Percentiles rank a stretch among this genome's conserved stretches.
phyloP scores from a whole-genome alignment of 805 yeast species.

The Saccharomyces paradoxus region DNA sequence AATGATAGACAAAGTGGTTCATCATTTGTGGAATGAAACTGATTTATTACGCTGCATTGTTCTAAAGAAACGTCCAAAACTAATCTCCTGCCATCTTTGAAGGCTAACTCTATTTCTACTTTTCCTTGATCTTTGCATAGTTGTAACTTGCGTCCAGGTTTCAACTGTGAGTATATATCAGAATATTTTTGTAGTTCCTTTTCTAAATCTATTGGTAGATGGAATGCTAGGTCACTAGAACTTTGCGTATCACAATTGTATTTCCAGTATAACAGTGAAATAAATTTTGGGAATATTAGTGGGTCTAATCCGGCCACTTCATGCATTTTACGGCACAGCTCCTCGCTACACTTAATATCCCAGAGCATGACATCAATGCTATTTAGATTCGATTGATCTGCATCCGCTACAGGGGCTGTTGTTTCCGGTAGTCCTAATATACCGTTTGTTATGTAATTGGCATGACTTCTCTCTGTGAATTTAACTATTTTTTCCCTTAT shows the following conservation, averaged over 20 bases:
- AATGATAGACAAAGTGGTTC: conserved; percentile 23
- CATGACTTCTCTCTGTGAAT: neutral
- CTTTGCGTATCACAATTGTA: conserved; percentile 14
- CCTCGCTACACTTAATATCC: conserved; percentile 54
- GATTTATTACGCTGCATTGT: conserved; percentile 54
- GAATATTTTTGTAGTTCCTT: conserved; percentile 30
- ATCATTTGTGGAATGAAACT: conserved; percentile 32
- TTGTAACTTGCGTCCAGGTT: conserved; percentile 51
- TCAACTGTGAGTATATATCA: conserved; percentile 34
- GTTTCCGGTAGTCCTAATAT: neutral
- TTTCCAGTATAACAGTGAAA: conserved; percentile 84
- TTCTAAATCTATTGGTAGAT: conserved; percentile 29
- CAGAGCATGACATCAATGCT: conserved; percentile 77
- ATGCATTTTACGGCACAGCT: conserved; percentile 36
- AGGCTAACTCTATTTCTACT: conserved; percentile 50
- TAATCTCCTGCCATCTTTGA: conserved; percentile 36
- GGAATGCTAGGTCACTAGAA: conserved; percentile 24
- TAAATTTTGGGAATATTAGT: conserved; percentile 46
- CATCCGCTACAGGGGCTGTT: neutral
- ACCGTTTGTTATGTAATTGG: conserved; percentile 1
- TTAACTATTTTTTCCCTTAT: conserved; percentile 11
- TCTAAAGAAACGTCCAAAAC: conserved; percentile 54
- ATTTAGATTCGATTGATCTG: conserved; percentile 32
- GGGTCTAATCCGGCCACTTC: conserved; percentile 14
- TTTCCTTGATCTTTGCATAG: conserved; percentile 53